These are phyloP conservation scores for Komagataea norvegica DNA, from an alignment of 1,139 yeast genomes.

Conservation along the genomic window DNA sequence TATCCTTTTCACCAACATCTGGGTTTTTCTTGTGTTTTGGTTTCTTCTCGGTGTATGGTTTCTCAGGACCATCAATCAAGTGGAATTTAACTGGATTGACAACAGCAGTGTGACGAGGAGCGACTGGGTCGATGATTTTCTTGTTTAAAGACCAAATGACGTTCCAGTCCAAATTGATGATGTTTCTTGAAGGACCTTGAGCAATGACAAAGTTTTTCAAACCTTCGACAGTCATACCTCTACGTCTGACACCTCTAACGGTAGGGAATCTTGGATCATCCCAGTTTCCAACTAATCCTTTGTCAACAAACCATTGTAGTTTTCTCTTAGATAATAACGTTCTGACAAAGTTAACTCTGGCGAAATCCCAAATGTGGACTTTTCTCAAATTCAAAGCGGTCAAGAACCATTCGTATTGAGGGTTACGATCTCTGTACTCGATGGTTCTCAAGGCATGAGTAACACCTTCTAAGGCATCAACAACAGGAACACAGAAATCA, in stretches of 20 bases:
- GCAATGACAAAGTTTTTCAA: slow-evolving; percentile 85
- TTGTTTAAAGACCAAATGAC: slow-evolving; percentile 96
- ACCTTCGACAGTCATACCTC: slow-evolving; percentile 99
- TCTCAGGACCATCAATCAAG: slow-evolving; percentile 66
- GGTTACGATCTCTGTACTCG: slow-evolving; percentile 96
- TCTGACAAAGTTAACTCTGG: slow-evolving; percentile 92
- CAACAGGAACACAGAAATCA: slow-evolving; percentile 97
- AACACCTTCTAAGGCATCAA: slow-evolving; percentile 91
- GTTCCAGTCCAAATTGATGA: slow-evolving; percentile 94
- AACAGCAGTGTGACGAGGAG: slow-evolving; percentile 91
- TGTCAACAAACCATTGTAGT: slow-evolving; percentile 97
- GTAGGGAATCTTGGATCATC: slow-evolving; percentile 99
- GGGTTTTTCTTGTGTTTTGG: slow-evolving; percentile 97
- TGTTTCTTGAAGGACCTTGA: slow-evolving; percentile 97
- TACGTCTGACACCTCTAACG: slow-evolving; percentile 95
- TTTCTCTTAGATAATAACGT: slow-evolving; percentile 93
- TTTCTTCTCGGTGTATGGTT: slow-evolving; percentile 59
- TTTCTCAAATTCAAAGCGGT: slow-evolving; percentile 75
- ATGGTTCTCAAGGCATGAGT: slow-evolving; percentile 96
- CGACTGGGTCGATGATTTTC: slow-evolving; percentile 92
- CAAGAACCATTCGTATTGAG: slow-evolving; percentile 96
- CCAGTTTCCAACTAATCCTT: slow-evolving; percentile 82
- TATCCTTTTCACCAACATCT: slow-evolving; percentile 81
- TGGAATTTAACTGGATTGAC: slow-evolving; percentile 62
- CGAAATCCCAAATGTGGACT: slow-evolving; percentile 96